These are phyloP conservation scores for Ceratocystis cubensis DNA, from an alignment of 2,329 filamentous ascomycete genomes.

Conservation along the genomic window DNA sequence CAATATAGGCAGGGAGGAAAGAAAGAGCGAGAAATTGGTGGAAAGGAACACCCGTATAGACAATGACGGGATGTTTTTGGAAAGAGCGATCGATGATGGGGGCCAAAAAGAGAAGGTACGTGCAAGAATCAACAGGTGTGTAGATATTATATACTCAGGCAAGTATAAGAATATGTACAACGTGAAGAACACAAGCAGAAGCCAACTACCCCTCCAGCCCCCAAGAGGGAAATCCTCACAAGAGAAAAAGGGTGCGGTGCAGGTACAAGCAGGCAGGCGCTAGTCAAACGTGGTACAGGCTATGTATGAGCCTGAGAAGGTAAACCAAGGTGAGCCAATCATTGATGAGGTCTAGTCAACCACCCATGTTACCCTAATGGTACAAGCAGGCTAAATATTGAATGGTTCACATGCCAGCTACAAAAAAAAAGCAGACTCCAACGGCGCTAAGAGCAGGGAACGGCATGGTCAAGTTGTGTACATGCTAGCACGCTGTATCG, in stretches of 20 bases:
- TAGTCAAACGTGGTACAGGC: background rate
- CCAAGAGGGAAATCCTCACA: too few relatives aligned
- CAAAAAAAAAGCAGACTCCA: too few relatives aligned
- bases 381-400: too few relatives aligned
- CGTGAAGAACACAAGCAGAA: background rate
- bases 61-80: background rate
- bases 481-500: too few relatives aligned
- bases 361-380: too few relatives aligned
- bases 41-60: background rate
- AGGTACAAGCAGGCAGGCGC: background rate
- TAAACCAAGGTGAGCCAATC: background rate
- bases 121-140: slow-evolving; percentile 22
- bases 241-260: background rate
- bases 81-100: background rate
- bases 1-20: slow-evolving; percentile 12
- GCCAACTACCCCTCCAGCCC: too few relatives aligned
- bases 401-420: too few relatives aligned
- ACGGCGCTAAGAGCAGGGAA: too few relatives aligned
- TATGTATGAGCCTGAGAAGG: background rate
- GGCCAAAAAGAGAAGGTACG: slow-evolving; percentile 9
- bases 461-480: too few relatives aligned
- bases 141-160: background rate
- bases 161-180: background rate
- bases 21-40: slow-evolving; percentile 3
- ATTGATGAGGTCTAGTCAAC: background rate